Evolutionary conservation across 2,329 filamentous ascomycete genomes (phyloP).

Genomic region (Tolypocladium ovalisporum): DNA sequence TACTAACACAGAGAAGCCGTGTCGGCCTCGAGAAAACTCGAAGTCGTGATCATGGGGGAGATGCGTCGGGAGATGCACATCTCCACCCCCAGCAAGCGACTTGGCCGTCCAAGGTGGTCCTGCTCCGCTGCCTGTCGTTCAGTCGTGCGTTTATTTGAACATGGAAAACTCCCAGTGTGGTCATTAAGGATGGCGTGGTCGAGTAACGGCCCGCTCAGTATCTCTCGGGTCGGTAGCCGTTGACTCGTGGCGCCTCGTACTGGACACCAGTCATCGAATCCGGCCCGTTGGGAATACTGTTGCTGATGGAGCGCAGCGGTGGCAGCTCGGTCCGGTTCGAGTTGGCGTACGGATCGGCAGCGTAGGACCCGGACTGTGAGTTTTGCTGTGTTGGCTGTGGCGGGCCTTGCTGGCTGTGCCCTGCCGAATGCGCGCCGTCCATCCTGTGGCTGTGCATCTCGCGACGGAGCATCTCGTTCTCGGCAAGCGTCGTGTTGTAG

Average conservation of each 20-base stretch:
- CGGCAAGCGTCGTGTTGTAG: constrained; percentile 27
- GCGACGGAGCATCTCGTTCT: constrained; percentile 37
- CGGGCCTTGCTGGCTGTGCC: constrained; percentile 24
- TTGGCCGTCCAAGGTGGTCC: not conserved
- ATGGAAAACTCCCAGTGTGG: not conserved
- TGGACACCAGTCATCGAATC: constrained; percentile 59
- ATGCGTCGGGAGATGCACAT: not conserved
- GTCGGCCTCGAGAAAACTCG: not conserved
- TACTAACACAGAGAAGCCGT: constrained; percentile 10
- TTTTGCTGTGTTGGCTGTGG: constrained; percentile 9
- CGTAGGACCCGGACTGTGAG: constrained; percentile 10
- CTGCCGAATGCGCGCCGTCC: constrained; percentile 37
- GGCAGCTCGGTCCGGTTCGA: constrained; percentile 40
- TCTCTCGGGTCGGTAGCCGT: constrained; percentile 33
- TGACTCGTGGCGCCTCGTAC: constrained; percentile 40
- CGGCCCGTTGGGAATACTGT: constrained; percentile 29
- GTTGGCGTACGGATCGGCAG: constrained; percentile 18
- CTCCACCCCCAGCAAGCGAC: not conserved
- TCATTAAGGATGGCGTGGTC: not conserved
- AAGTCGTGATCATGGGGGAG: not conserved
- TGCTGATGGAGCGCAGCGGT: constrained; percentile 42
- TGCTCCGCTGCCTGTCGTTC: constrained; percentile 7
- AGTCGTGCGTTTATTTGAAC: constrained; percentile 5
- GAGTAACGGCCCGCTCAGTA: constrained; percentile 13
- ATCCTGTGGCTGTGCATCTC: constrained; percentile 36